A percentile compares a stretch with the other conserved stretches of the same genome.
Evolutionary conservation across 306 rosid genomes (phyloP).

Genomic region (Dryas octopetala): DNA sequence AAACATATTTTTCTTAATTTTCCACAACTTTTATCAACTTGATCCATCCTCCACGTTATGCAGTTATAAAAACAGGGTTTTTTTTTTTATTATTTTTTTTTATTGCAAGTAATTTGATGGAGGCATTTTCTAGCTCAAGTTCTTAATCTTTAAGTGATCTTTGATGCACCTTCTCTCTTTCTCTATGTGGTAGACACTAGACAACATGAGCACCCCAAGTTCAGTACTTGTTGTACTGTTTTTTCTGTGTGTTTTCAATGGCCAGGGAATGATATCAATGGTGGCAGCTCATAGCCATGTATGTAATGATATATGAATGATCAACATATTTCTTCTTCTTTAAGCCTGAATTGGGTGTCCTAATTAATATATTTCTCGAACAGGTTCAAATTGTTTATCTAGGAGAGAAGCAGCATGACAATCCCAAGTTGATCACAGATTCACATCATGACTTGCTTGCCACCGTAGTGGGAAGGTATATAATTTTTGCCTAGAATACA

Average conservation of each 20-base stretch:
- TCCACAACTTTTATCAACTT: not conserved
- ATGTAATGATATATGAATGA: not conserved
- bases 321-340: not conserved
- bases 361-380: not conserved
- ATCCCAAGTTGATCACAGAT: constrained; percentile 35
- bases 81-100: not conserved
- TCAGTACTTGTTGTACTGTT: not conserved
- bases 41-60: not conserved
- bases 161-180: not conserved
- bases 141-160: not conserved
- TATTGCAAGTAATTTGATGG: not conserved
- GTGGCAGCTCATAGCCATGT: constrained; percentile 13
- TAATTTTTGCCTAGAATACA: no score
- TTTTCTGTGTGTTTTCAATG: constrained; percentile 19
- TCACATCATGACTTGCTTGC: constrained; percentile 45
- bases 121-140: not conserved
- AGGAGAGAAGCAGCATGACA: constrained; percentile 40
- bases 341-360: not conserved
- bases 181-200: not conserved
- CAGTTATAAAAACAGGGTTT: not conserved
- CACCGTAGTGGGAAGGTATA: constrained; percentile 33
- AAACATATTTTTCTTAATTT: not conserved
- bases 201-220: constrained; percentile 15
- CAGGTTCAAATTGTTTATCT: constrained; percentile 55
- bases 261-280: constrained; percentile 8